phyloP scores from a whole-genome alignment of 345 rosid genomes.

The Euphorbia tirucalli region DNA sequence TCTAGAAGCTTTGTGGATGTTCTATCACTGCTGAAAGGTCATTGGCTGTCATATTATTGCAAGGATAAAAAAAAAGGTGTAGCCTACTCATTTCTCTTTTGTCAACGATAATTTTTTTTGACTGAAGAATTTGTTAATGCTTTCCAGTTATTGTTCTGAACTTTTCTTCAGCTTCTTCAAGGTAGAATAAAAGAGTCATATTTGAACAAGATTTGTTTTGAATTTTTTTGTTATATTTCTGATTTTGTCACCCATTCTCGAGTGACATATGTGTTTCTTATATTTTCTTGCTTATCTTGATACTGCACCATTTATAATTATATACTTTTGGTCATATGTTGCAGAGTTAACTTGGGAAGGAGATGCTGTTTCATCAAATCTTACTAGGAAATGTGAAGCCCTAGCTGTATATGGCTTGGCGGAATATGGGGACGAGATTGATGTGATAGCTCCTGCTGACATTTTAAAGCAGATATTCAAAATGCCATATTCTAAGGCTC shows the following conservation, averaged over 20 bases:
- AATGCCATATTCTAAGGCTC: constrained; percentile 92
- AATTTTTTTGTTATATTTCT: not conserved
- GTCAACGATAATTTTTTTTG: not conserved
- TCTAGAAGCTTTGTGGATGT: not conserved
- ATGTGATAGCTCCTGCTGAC: constrained; percentile 85
- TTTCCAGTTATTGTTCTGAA: not conserved
- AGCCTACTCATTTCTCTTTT: not conserved
- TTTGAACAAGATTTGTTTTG: not conserved
- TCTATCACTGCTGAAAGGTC: not conserved
- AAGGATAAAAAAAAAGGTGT: not conserved
- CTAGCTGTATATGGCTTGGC: constrained; percentile 94
- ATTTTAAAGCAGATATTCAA: constrained; percentile 92
- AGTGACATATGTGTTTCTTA: not conserved
- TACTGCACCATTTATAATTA: constrained; percentile 1
- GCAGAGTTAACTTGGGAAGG: constrained; percentile 72
- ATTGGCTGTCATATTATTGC: constrained; percentile 4
- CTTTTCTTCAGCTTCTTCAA: not conserved
- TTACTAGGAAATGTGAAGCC: constrained; percentile 75
- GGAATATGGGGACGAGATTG: constrained; percentile 93
- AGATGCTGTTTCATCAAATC: constrained; percentile 58
- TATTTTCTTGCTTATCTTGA: constrained; percentile 3
- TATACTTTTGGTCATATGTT: constrained; percentile 19
- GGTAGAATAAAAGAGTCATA: not conserved
- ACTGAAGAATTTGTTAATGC: not conserved
- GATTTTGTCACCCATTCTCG: too few species aligned